These are phyloP conservation scores for Citrus glauca DNA, from an alignment of 345 rosid species.

Conservation along the genomic window DNA sequence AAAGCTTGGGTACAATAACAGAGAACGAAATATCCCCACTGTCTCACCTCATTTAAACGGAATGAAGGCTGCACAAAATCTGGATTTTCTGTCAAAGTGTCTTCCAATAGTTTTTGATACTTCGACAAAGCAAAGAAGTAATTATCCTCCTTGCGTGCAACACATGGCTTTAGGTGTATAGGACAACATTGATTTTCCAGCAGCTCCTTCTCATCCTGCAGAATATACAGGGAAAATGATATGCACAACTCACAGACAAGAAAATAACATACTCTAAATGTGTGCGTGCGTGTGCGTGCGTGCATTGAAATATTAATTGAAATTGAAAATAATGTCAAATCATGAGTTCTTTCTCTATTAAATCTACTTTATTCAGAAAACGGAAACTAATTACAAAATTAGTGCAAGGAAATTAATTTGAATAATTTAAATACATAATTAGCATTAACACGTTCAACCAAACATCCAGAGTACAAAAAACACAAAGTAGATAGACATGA, in stretches of 20 bases:
- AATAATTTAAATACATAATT: neutral
- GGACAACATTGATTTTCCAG: constrained; percentile 76
- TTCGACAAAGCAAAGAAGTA: constrained; percentile 90
- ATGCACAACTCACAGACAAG: neutral
- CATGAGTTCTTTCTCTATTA: neutral
- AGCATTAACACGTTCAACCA: neutral
- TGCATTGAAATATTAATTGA: neutral
- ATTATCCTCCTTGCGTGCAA: constrained; percentile 79
- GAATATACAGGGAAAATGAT: constrained; percentile 11
- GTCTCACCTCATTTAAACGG: constrained; percentile 77
- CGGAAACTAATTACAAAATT: neutral
- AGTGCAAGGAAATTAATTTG: neutral
- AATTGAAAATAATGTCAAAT: neutral
- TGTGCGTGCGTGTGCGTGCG: accelerated
- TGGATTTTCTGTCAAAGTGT: constrained; percentile 55
- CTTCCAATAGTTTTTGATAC: constrained; percentile 80
- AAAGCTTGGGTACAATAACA: neutral
- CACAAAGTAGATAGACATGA: constrained; percentile 1
- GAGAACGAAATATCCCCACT: neutral
- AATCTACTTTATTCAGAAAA: neutral
- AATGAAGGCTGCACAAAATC: constrained; percentile 86
- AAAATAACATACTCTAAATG: neutral
- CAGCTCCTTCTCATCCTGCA: constrained; percentile 91
- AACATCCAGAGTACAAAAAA: neutral
- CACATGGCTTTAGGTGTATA: constrained; percentile 77